Evolutionary conservation across 805 yeast species (phyloP), one percentile per base, ranked within the genome.

Genomic region (Nakazawaea laoshanensis): DNA sequence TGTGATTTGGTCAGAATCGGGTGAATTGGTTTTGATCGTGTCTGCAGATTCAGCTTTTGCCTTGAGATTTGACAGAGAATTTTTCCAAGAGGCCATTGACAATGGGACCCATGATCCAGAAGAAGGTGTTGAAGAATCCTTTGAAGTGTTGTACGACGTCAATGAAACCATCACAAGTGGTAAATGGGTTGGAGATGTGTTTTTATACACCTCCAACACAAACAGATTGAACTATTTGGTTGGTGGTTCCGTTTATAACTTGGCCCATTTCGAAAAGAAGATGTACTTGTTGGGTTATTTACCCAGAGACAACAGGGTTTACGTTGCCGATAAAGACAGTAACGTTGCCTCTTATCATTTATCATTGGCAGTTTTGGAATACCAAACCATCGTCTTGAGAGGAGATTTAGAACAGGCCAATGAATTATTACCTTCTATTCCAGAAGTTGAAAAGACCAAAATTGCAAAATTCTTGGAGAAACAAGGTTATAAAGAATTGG

Each of bases 131-230:
- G 96, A 83, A 50, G 80, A 72, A 24, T 73, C 89, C 11, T 86
- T 92, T 53, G 94, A 84, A 35, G 88, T 88, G 16, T 63, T 85
- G 37, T 74, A 79, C 48, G 95, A 94, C 41, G 70, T 86, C 39
- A 70, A 73, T 37, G 99, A 92, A 53, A 61, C 77, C 13, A 73
- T 89, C 24, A 74, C 83, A 39, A 79, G 94, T 19, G 96, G 96
- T 49, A 80, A 78, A 55, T 92, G 96, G 87, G 87, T 88, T 48
- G 98, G 97, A 44, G 97, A 92, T 62, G 96, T 92, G 29, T 88
- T 89, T 55, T 74, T 92, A 34, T 92, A 81, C 63, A 85, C 96
- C 11, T 86, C 96, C 2, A 50, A 76, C 13, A 68, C 94, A 16
- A 85, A 87, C 61, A 76, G 97, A 57, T 68, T 92, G 51, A 89